A percentile compares a stretch with the other conserved stretches of the same genome.
These are phyloP conservation scores for Martensiomyces pterosporus DNA, from an alignment of 192 early-diverging fungal species.

Conservation along the genomic window DNA sequence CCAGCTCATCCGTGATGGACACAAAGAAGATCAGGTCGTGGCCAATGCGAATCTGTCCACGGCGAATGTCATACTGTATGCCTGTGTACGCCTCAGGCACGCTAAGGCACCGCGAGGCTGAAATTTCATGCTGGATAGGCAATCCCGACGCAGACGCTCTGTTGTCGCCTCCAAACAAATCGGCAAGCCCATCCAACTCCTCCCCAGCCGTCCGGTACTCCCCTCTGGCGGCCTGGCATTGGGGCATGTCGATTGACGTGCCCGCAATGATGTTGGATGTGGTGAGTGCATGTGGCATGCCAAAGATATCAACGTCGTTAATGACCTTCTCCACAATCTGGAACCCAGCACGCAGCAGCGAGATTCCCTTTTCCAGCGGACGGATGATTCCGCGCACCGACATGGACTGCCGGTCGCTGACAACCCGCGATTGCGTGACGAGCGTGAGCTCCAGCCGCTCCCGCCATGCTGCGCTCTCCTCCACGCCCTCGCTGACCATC, in stretches of 20 bases:
- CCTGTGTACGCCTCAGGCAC: slow-evolving; percentile 38
- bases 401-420: slow-evolving; percentile 37
- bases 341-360: slow-evolving; percentile 29
- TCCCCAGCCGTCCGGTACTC: too few species aligned
- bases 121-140: slow-evolving; percentile 27
- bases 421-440: slow-evolving; percentile 22
- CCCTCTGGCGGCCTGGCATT: background rate
- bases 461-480: slow-evolving; percentile 32
- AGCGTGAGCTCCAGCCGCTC: slow-evolving; percentile 28
- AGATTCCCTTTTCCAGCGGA: slow-evolving; percentile 37
- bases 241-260: slow-evolving; percentile 17
- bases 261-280: slow-evolving; percentile 13
- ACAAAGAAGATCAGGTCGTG: slow-evolving; percentile 37
- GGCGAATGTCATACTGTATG: slow-evolving; percentile 47
- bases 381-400: slow-evolving; percentile 35
- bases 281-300: slow-evolving; percentile 5
- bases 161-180: background rate
- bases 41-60: slow-evolving; percentile 26
- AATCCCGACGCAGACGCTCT: slow-evolving; percentile 3
- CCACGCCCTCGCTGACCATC: slow-evolving; percentile 23
- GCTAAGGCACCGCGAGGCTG: slow-evolving; percentile 18
- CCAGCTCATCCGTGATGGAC: slow-evolving; percentile 17
- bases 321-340: slow-evolving; percentile 29
- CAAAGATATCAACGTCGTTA: slow-evolving; percentile 9
- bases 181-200: background rate